Conservation (phyloP, 331 rosid species). For the Prunus yedoensis region DNA sequence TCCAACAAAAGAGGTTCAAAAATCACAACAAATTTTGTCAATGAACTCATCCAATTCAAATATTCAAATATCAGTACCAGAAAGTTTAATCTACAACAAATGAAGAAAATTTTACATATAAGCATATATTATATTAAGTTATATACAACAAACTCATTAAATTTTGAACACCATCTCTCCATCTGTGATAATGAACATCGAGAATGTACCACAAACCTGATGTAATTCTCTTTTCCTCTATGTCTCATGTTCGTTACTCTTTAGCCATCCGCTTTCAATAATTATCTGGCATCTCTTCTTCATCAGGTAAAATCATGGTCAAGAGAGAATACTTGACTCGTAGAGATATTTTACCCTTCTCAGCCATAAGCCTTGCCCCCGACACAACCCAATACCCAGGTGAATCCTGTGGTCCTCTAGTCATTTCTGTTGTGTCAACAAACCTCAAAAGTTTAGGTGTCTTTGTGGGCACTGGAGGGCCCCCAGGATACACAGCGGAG, state of each 20-base stretch:
- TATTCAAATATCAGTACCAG: slow-evolving; percentile 11
- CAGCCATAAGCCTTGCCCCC: slow-evolving; percentile 68
- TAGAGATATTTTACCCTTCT: slow-evolving; percentile 75
- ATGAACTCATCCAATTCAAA: slow-evolving; percentile 11
- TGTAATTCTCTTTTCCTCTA: neutral
- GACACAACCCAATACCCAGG: slow-evolving; percentile 93
- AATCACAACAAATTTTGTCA: neutral
- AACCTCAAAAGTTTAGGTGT: slow-evolving; percentile 66
- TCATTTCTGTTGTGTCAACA: slow-evolving; percentile 69
- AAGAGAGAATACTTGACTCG: slow-evolving; percentile 79
- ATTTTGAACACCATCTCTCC: neutral
- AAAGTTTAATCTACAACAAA: slow-evolving; percentile 22
- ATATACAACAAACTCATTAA: slow-evolving; percentile 25
- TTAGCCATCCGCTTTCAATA: neutral
- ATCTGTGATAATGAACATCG: neutral
- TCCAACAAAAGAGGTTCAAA: neutral
- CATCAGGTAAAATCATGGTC: slow-evolving; percentile 60
- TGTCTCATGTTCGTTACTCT: neutral
- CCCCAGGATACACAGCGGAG: slow-evolving; percentile 56
- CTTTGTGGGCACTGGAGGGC: slow-evolving; percentile 57
- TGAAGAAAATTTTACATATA: slow-evolving; percentile 22
- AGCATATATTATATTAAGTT: neutral
- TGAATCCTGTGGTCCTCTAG: slow-evolving; percentile 76
- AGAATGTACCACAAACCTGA: neutral
- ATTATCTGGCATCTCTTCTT: slow-evolving; percentile 37